Conservation (phyloP, 148 eudicot genomes). For the Diospyros kaki region DNA sequence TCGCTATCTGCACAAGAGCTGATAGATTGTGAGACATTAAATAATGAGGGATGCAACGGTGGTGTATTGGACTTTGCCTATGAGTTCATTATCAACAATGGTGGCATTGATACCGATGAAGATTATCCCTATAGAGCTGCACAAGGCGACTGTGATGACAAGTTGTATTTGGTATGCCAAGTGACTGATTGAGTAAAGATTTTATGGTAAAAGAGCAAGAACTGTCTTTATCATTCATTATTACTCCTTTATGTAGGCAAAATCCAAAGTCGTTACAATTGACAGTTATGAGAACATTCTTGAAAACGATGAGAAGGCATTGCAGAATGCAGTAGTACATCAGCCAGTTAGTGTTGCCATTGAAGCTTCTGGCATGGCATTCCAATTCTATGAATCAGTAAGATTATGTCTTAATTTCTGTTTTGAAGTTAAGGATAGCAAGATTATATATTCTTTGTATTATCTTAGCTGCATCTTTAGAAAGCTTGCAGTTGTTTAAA, state of each 20-base stretch:
- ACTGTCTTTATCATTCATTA: not conserved
- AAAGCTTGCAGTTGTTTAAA: too few relatives aligned
- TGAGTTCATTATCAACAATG: constrained; percentile 26
- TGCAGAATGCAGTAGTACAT: constrained; percentile 31
- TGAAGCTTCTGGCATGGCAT: constrained; percentile 31
- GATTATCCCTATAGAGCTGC: constrained; percentile 18
- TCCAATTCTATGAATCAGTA: constrained; percentile 32
- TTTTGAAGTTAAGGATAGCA: too few relatives aligned
- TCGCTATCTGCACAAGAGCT: constrained; percentile 21
- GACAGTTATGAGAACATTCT: constrained; percentile 32
- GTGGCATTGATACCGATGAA: constrained; percentile 1
- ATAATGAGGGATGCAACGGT: constrained; percentile 17
- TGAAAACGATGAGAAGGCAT: constrained; percentile 28
- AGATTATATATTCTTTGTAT: too few relatives aligned
- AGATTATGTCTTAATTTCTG: not conserved
- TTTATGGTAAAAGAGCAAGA: not conserved
- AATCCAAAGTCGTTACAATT: constrained; percentile 28
- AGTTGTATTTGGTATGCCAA: constrained; percentile 4
- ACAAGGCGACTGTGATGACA: constrained; percentile 17
- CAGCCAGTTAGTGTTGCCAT: constrained; percentile 34
- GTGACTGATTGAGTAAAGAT: too few relatives aligned
- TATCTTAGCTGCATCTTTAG: too few relatives aligned
- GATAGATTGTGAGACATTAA: constrained; percentile 25
- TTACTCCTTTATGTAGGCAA: constrained; percentile 14
- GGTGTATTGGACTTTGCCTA: constrained; percentile 22